Base-by-base conservation (phyloP, 306 rosid species). In the Glycine latifolia region DNA sequence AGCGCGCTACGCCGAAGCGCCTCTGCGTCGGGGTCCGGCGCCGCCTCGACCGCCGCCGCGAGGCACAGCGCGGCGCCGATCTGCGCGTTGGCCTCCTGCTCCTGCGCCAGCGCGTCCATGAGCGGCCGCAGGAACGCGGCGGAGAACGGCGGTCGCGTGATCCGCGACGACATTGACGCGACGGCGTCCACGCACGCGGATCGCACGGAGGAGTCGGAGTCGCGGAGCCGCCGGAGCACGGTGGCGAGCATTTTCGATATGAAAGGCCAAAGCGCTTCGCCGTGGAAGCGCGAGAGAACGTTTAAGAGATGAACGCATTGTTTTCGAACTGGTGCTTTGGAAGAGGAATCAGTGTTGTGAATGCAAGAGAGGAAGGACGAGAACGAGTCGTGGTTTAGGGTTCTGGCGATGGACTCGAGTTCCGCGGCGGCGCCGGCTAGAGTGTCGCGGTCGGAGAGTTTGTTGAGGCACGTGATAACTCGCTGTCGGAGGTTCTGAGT, bases 51-150 rank as follows among this genome's bases (percentile, higher is more conserved):
- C 44, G 97, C 99, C 37, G 97, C 97, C 0, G 99, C 94, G 6
- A 96, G 91, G 67, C 99, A 96, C 37, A 92, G 76, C n/a, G 99
- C 97, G 0, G 97, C 89, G 26, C 99, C 99, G 92, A 92, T 96
- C 94, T 96, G 99, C 48, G 97, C 80, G 67, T 91, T 92, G 7
- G 79, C 68, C 41, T 93, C 97, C 87, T 96, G 98, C 89, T 92
- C 98, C 67, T 85, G 80, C 31, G 91, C 82, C 50, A 96, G 87
- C 4, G 91, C 70, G 70, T 93, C 98, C 97, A 96, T 87, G 81
- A 96, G 82, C n/a, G 99, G 99, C 81, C 78, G 88, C 73, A 92
- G 54, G 66, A 96, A 88, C 39, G 89, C 78, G 0, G 90, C 67
- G 9, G 97, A 77, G 82, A 96, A 96, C 43, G 92, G 82, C 12